phyloP scores from a whole-genome alignment of 177 flowering plant genomes.

The Vitis hybrid region DNA sequence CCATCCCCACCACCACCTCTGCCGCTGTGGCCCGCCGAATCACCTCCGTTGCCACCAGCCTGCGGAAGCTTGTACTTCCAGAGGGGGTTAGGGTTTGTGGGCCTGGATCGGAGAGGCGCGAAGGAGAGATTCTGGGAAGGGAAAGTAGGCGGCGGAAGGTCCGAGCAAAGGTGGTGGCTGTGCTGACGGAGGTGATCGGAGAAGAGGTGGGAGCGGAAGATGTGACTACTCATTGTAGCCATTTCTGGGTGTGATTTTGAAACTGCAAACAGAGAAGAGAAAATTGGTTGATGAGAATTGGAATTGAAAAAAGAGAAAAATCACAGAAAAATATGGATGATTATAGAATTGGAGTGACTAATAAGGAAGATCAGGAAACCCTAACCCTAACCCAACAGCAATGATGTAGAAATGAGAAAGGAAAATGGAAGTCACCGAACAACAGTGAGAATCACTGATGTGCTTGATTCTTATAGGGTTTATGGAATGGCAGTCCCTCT shows the following conservation, averaged over 20 bases:
- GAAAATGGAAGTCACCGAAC: background rate
- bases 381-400: background rate
- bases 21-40: conserved; percentile 9
- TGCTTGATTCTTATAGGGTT: too few species aligned
- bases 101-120: background rate
- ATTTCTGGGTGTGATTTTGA: too few species aligned
- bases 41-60: conserved; percentile 8
- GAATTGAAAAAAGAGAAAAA: background rate
- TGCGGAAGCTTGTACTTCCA: conserved; percentile 8
- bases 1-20: conserved; percentile 25
- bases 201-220: background rate
- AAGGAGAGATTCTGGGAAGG: conserved; percentile 1
- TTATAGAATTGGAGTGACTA: background rate
- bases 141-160: background rate
- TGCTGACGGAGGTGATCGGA: background rate
- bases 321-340: background rate
- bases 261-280: background rate
- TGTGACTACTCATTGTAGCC: background rate
- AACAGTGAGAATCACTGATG: too few species aligned
- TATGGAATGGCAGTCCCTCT: too few species aligned
- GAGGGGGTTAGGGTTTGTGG: background rate
- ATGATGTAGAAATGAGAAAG: background rate
- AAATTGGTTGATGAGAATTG: background rate
- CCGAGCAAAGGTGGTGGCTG: background rate
- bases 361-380: background rate